A percentile compares a stretch with the other conserved stretches of the same genome.
Conservation (phyloP, 805 yeast genomes). For the Cyberlindnera maritima region DNA sequence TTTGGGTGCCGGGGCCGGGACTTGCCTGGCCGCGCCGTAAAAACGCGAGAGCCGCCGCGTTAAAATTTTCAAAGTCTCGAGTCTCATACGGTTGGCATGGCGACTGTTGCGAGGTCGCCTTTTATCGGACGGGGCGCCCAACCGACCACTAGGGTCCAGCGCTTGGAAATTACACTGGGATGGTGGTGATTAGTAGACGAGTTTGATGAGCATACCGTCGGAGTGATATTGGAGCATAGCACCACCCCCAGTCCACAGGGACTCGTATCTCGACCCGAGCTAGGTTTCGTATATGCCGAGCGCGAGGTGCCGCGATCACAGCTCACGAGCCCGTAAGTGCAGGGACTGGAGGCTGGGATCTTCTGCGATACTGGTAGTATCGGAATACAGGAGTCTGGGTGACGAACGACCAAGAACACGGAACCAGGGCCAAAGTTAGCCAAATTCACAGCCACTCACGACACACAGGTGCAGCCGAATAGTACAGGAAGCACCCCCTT, state of each 20-base stretch:
- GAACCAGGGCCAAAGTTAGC: too few species aligned
- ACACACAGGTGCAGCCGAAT: too few species aligned
- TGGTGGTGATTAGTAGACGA: not conserved
- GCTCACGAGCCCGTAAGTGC: slow-evolving; percentile 1
- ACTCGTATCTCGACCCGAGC: slow-evolving; percentile 1
- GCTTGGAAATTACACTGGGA: not conserved
- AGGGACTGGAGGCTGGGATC: not conserved
- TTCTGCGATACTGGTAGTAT: not conserved
- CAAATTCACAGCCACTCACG: too few species aligned
- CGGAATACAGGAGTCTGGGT: too few species aligned
- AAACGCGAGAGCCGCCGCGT: slow-evolving; percentile 1
- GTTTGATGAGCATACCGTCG: too few species aligned
- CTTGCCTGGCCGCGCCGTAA: not conserved
- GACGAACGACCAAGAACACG: too few species aligned
- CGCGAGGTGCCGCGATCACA: slow-evolving; percentile 1
- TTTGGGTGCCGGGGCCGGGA: too few species aligned
- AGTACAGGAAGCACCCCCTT: too few species aligned
- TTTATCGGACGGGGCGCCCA: not conserved
- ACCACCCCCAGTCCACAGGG: not conserved
- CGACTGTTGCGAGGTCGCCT: not conserved
- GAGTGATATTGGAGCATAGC: not conserved
- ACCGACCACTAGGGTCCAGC: not conserved
- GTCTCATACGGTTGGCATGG: not conserved
- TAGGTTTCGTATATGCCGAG: slow-evolving; percentile 10
- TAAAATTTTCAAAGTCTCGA: not conserved